Percentiles rank a stretch among this genome's conserved stretches.
Conservation (phyloP, 1,284 basidiomycete genomes). For the Anthracocystis setariae region DNA sequence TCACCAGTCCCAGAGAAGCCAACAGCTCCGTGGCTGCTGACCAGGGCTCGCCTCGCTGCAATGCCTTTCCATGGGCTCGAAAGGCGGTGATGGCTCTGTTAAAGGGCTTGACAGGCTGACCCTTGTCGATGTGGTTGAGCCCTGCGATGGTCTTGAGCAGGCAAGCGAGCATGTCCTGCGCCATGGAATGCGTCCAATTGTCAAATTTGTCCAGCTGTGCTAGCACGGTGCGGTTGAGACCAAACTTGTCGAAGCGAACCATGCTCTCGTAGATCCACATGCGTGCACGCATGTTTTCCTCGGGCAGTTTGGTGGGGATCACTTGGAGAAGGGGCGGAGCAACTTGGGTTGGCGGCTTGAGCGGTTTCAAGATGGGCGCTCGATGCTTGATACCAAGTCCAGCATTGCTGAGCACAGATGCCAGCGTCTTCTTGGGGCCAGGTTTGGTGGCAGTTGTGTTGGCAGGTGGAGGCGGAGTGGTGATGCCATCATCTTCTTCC, state of each 20-base stretch:
- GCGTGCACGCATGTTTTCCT: slow-evolving; percentile 53
- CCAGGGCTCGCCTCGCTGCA: slow-evolving; percentile 54
- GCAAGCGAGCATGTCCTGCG: slow-evolving; percentile 50
- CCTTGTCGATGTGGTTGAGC: slow-evolving; percentile 48
- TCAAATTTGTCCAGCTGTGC: slow-evolving; percentile 54
- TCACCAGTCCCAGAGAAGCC: slow-evolving; percentile 7
- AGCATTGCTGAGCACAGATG: slow-evolving; percentile 13
- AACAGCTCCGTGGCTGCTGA: slow-evolving; percentile 35
- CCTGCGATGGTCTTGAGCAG: slow-evolving; percentile 48
- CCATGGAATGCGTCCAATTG: slow-evolving; percentile 48
- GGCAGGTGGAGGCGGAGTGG: slow-evolving; percentile 30
- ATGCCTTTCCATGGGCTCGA: slow-evolving; percentile 27
- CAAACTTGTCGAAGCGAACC: slow-evolving; percentile 57
- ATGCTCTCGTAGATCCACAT: slow-evolving; percentile 62
- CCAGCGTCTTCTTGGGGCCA: slow-evolving; percentile 24
- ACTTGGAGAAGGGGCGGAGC: slow-evolving; percentile 37
- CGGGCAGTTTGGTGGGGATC: slow-evolving; percentile 46
- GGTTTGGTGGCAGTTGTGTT: slow-evolving; percentile 14
- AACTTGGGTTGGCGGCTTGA: slow-evolving; percentile 36
- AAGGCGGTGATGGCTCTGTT: slow-evolving; percentile 31
- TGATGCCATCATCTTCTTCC: slow-evolving; percentile 31
- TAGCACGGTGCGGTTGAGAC: slow-evolving; percentile 37
- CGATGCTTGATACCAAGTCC: not conserved
- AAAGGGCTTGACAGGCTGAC: slow-evolving; percentile 36
- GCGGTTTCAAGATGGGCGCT: slow-evolving; percentile 26